Evolutionary conservation across 1,284 basidiomycete genomes (phyloP), one percentile per base, ranked within the genome.

Genomic region (Austroboletus rostrupii): DNA sequence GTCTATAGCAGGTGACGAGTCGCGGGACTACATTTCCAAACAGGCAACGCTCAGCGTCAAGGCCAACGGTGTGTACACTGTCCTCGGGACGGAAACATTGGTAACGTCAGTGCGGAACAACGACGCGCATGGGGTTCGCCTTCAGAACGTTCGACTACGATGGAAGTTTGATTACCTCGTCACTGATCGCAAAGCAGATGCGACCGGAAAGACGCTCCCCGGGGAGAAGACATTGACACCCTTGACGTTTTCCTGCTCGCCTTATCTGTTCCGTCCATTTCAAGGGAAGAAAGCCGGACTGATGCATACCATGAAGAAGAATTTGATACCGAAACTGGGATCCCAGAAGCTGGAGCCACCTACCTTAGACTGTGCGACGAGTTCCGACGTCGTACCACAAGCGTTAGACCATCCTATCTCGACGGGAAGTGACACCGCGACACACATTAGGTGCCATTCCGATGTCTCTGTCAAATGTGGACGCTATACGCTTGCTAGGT

Each of bases 141-240:
- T 50, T 49, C 54, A 61, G 32, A 53, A 67, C 17, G 61, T 69
- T 38, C 78, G 75, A 50, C 67, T 87, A 13, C 70, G 71, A 20
- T 91, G 90, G 90, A 79, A 79, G 52, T 85, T 92, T 57, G 85
- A 88, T 52, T 92, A 92, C 61, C 61, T 82, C 26, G 84, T 92
- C 11, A 77, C 79, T 38, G 79, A 85, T 56, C 75, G 79, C 19
- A 68, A 71, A 37, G 66, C 70, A 20, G 73, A 78, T 20, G 61
- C 64, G 9, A 71, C 72, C 4, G 77, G 78, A 23, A 75, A 72
- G 54, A 58, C 69, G 17, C 64, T 81, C 16, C 70, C 74, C 14
- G 85, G 85, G 10, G 87, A 90, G 70, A 87, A 85, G 70, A 73
- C 72, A 2, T 61, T 90, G 48, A 85, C 81, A 3, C 88, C 87